A percentile compares a stretch with the other conserved stretches of the same genome.
Conservation (phyloP, 2,329 filamentous ascomycete species). For the Fusarium sp. region DNA sequence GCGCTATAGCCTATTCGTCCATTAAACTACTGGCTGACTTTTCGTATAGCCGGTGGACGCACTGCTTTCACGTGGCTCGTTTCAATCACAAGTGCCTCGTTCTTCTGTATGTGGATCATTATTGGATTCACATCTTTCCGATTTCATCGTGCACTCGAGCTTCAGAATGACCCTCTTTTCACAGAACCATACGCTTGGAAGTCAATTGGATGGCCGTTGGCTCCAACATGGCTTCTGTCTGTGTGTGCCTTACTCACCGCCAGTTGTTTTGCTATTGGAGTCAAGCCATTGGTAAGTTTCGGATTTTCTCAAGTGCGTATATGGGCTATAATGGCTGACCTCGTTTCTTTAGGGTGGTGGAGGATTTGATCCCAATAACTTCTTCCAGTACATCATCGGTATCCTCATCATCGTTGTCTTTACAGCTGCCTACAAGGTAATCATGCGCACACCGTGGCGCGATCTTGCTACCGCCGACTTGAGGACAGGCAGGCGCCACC, state of each 20-base stretch:
- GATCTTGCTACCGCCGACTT: conserved; percentile 25
- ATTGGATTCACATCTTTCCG: conserved; percentile 37
- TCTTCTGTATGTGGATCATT: conserved; percentile 42
- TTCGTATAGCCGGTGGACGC: conserved; percentile 14
- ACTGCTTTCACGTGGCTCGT: conserved; percentile 37
- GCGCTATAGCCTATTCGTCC: too few species aligned
- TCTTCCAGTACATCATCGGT: conserved; percentile 37
- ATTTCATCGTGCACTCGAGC: conserved; percentile 33
- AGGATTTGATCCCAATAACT: conserved; percentile 29
- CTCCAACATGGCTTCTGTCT: conserved; percentile 22
- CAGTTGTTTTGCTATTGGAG: conserved; percentile 20
- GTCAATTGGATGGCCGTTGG: conserved; percentile 25
- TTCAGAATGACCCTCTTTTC: conserved; percentile 36
- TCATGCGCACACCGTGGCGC: conserved; percentile 27
- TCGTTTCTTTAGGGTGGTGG: neutral
- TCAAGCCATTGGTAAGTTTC: conserved; percentile 20
- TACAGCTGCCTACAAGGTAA: conserved; percentile 29
- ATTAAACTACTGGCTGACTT: too few species aligned
- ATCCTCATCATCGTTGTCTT: conserved; percentile 29
- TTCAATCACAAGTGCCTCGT: conserved; percentile 40
- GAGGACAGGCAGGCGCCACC: neutral
- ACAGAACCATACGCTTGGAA: conserved; percentile 35
- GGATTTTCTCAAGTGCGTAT: too few species aligned
- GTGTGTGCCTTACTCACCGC: conserved; percentile 21
- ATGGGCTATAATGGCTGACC: neutral